These are phyloP conservation scores for Fusarium cyanostomum DNA, from an alignment of 2,329 filamentous ascomycete genomes.

Conservation along the genomic window DNA sequence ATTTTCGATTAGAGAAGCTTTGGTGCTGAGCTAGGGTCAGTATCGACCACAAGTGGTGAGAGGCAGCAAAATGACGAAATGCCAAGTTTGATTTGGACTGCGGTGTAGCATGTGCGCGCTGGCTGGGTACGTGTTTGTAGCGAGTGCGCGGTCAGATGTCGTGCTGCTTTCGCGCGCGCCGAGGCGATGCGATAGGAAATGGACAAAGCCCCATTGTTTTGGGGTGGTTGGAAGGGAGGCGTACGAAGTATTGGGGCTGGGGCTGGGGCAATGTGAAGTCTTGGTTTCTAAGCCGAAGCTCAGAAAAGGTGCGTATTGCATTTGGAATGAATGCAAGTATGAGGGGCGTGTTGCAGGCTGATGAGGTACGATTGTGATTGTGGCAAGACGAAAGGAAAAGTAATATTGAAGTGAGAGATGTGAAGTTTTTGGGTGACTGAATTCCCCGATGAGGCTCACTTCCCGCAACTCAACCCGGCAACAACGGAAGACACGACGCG, in stretches of 20 bases:
- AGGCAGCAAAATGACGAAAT: slow-evolving; percentile 2
- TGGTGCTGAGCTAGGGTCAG: slow-evolving; percentile 13
- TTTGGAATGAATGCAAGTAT: slow-evolving; percentile 14
- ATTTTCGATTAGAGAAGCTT: not conserved
- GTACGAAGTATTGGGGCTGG: slow-evolving; percentile 24
- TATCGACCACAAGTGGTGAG: slow-evolving; percentile 2
- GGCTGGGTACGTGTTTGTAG: slow-evolving; percentile 15
- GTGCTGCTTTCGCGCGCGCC: slow-evolving; percentile 25
- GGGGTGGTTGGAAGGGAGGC: slow-evolving; percentile 28
- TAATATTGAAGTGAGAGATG: not conserved
- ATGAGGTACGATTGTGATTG: slow-evolving; percentile 9
- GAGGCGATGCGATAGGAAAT: slow-evolving; percentile 14
- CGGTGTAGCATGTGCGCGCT: slow-evolving; percentile 7
- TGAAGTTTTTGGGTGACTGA: slow-evolving; percentile 1
- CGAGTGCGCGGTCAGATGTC: slow-evolving; percentile 27
- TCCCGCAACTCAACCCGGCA: slow-evolving; percentile 26
- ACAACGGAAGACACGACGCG: slow-evolving; percentile 29
- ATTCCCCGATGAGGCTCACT: slow-evolving; percentile 16
- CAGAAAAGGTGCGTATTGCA: slow-evolving; percentile 12
- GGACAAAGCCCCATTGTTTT: slow-evolving; percentile 26
- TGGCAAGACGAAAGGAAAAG: not conserved
- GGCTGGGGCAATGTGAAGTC: slow-evolving; percentile 14
- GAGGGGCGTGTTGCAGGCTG: slow-evolving; percentile 9
- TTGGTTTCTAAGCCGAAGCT: slow-evolving; percentile 9
- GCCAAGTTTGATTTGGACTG: not conserved